These are phyloP conservation scores for Apiotrichum gamsii DNA, from an alignment of 1,284 basidiomycete genomes.

Conservation along the genomic window DNA sequence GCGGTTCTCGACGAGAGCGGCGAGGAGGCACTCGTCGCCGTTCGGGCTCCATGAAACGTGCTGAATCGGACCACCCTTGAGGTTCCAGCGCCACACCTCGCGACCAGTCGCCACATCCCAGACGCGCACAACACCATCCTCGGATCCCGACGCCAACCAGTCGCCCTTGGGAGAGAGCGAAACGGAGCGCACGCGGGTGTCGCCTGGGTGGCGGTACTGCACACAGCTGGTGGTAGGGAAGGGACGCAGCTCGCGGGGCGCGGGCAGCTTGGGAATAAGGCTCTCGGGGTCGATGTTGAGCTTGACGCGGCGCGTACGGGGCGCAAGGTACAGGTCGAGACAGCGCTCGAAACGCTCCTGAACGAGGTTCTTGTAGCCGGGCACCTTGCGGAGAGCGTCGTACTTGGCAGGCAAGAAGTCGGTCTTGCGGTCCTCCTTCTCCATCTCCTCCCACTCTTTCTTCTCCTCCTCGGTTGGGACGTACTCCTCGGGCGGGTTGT, in stretches of 20 bases:
- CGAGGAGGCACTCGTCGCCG: conserved; percentile 56
- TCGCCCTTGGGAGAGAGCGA: conserved; percentile 80
- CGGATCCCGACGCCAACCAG: conserved; percentile 90
- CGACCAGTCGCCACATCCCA: conserved; percentile 94
- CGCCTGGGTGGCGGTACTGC: conserved; percentile 59
- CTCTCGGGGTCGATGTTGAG: conserved; percentile 86
- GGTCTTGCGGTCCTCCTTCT: conserved; percentile 84
- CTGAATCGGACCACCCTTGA: conserved; percentile 68
- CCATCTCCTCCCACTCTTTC: conserved; percentile 74
- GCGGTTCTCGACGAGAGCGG: conserved; percentile 52
- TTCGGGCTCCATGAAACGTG: conserved; percentile 92
- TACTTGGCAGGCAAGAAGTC: conserved; percentile 88
- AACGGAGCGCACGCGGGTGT: conserved; percentile 64
- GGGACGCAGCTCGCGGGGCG: conserved; percentile 82
- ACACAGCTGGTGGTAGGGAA: conserved; percentile 86
- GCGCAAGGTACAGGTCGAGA: conserved; percentile 94
- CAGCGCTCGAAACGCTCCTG: conserved; percentile 92
- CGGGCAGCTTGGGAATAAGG: conserved; percentile 92
- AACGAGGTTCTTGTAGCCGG: conserved; percentile 85
- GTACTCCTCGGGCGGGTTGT: conserved; percentile 98
- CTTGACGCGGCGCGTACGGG: conserved; percentile 78
- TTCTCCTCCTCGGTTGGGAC: conserved; percentile 82
- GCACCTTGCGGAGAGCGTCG: conserved; percentile 76
- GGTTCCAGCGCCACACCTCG: conserved; percentile 82
- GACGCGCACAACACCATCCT: conserved; percentile 75